A percentile compares a stretch with the other conserved stretches of the same genome.
These are phyloP conservation scores for Phytopythium mirpurense DNA, from an alignment of 352 stramenopile genomes.

Conservation along the genomic window DNA sequence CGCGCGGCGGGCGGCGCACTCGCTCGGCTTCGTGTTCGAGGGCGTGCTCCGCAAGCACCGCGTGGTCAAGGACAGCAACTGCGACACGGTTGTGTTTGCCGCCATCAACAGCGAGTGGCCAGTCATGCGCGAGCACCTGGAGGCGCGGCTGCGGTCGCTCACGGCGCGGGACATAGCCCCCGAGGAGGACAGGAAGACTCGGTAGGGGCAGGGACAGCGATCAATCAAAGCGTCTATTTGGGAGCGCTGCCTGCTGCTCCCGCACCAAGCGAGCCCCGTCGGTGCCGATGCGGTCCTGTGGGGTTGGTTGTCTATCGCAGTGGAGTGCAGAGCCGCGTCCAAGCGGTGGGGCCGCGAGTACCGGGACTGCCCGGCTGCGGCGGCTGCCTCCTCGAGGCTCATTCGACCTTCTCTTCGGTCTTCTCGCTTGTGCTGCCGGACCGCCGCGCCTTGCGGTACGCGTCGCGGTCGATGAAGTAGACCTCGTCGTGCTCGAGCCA, in stretches of 20 bases:
- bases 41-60: slow-evolving; percentile 85
- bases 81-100: slow-evolving; percentile 81
- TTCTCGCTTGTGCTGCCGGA: slow-evolving; percentile 33
- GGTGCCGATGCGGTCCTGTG: not conserved
- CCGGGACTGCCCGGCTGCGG: not conserved
- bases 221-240: slow-evolving; percentile 2
- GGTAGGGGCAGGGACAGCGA: slow-evolving; percentile 13
- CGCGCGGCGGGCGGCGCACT: slow-evolving; percentile 70
- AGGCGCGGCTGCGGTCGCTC: slow-evolving; percentile 9
- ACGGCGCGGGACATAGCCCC: not conserved
- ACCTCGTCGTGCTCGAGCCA: slow-evolving; percentile 83
- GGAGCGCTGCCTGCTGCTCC: not conserved
- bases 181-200: slow-evolving; percentile 31
- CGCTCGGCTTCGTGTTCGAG: slow-evolving; percentile 83
- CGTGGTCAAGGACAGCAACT: slow-evolving; percentile 81
- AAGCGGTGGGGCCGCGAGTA: too few species aligned
- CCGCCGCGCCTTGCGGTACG: slow-evolving; percentile 68
- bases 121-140: slow-evolving; percentile 57
- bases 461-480: slow-evolving; percentile 72
- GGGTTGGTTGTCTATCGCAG: not conserved
- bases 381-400: slow-evolving; percentile 13
- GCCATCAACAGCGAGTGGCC: slow-evolving; percentile 87
- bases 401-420: slow-evolving; percentile 15
- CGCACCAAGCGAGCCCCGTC: not conserved
- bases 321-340: not conserved